A percentile compares a stretch with the other conserved stretches of the same genome.
These are phyloP conservation scores for Arthrobotrys entomopaga DNA, from an alignment of 2,329 filamentous ascomycete genomes.

Conservation along the genomic window DNA sequence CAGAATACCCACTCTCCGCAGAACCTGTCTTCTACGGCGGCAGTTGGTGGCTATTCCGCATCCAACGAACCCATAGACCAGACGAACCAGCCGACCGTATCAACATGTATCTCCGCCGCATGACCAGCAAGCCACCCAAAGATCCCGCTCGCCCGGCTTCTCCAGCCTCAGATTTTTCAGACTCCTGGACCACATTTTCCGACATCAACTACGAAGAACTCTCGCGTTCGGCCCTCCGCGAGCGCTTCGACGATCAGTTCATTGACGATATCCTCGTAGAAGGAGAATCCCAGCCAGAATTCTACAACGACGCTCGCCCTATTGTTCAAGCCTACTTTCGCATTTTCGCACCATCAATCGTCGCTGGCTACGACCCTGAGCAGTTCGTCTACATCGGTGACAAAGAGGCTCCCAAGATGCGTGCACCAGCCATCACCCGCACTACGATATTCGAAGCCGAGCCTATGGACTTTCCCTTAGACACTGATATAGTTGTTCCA, in stretches of 20 bases:
- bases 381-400: slow-evolving; percentile 39
- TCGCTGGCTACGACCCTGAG: slow-evolving; percentile 50
- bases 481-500: slow-evolving; percentile 26
- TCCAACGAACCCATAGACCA: slow-evolving; percentile 24
- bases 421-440: slow-evolving; percentile 26
- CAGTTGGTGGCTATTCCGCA: slow-evolving; percentile 50
- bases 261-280: slow-evolving; percentile 29
- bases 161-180: neutral
- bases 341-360: slow-evolving; percentile 25
- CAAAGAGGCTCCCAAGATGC: slow-evolving; percentile 33
- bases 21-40: slow-evolving; percentile 51
- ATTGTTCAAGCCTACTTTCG: slow-evolving; percentile 38
- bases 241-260: slow-evolving; percentile 6
- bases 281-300: slow-evolving; percentile 25
- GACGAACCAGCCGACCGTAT: slow-evolving; percentile 4
- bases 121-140: neutral
- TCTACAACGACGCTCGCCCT: slow-evolving; percentile 38
- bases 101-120: slow-evolving; percentile 28
- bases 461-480: slow-evolving; percentile 28
- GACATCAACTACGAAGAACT: slow-evolving; percentile 43
- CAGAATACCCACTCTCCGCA: slow-evolving; percentile 13
- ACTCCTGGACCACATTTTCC: slow-evolving; percentile 19
- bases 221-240: slow-evolving; percentile 27
- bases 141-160: neutral
- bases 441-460: slow-evolving; percentile 37